A percentile compares a stretch with the other conserved stretches of the same genome.
These are phyloP conservation scores for Citrus sinensis DNA, from an alignment of 345 rosid genomes.

Conservation along the genomic window DVS_A1.0 CM039169.1:27772501-27773000, in stretches of 20 bases:
- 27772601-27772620: background rate
- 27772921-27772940: slow-evolving; percentile 41
- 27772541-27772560: background rate
- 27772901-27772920: slow-evolving; percentile 52
- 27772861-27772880: background rate
- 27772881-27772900: slow-evolving; percentile 44
- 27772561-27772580: background rate
- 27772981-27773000: slow-evolving; percentile 50
- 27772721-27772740: background rate
- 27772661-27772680: background rate
- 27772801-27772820: too few species aligned
- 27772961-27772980: slow-evolving; percentile 30
- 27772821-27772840: background rate
- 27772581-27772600: background rate
- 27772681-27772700: background rate
- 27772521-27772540: background rate
- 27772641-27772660: background rate
- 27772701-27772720: background rate
- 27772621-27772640: background rate
- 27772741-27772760: background rate
- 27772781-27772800: background rate
- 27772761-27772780: background rate
- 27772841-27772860: background rate
- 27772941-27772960: slow-evolving; percentile 42
- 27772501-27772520: background rate